Percentiles rank a stretch among this genome's conserved stretches.
Evolutionary conservation across 495 filamentous ascomycete species (phyloP).

Genomic region (Penicillium pancosmium): DNA sequence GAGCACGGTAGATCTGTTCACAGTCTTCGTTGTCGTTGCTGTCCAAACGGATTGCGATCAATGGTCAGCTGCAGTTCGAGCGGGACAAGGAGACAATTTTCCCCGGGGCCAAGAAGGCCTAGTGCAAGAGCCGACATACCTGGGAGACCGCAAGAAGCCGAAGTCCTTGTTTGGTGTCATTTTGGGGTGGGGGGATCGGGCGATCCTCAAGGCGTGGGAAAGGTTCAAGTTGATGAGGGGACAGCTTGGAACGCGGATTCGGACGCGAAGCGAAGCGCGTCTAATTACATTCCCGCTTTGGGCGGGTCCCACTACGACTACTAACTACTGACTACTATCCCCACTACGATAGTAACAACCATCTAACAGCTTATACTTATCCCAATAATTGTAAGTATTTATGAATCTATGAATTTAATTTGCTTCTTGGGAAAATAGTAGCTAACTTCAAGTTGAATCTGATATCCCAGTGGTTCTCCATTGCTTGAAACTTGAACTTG

Average conservation of each 20-base stretch:
- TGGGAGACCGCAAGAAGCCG: constrained; percentile 42
- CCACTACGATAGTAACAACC: neutral
- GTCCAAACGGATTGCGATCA: constrained; percentile 3
- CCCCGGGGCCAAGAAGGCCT: neutral
- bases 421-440: too few species aligned
- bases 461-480: too few species aligned
- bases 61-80: constrained; percentile 23
- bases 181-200: constrained; percentile 9
- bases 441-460: too few species aligned
- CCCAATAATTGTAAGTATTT: too few species aligned
- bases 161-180: constrained; percentile 35
- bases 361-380: too few species aligned
- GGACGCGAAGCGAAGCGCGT: constrained; percentile 34
- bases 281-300: constrained; percentile 35
- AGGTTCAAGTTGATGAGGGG: constrained; percentile 8
- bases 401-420: too few species aligned
- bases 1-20: constrained; percentile 44
- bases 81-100: neutral
- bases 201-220: constrained; percentile 9
- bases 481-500: too few species aligned
- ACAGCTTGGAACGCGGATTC: constrained; percentile 13
- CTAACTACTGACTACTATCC: too few species aligned
- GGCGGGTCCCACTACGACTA: constrained; percentile 3
- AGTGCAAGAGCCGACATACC: constrained; percentile 25
- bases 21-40: constrained; percentile 49